Base-by-base conservation (phyloP, 345 rosid species). In the Hirschfeldia incana region DNA sequence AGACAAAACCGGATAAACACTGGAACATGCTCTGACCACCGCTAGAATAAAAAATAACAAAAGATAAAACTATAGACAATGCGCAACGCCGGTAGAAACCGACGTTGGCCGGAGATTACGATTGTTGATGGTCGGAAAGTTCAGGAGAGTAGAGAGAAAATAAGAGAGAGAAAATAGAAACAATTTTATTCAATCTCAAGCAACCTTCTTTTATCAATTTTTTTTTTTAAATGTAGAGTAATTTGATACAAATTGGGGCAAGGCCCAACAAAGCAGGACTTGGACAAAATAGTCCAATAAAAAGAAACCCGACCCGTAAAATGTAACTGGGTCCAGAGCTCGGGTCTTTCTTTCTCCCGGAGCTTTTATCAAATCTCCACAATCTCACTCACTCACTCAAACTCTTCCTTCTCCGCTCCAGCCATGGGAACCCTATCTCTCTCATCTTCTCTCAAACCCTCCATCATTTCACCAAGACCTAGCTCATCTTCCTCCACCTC, bases 361-460 rank as follows among this genome's bases (percentile, higher is more conserved):
- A 37, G 49, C 55, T 65, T 17, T 59, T 2, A 74, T 13, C 75
- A 62, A 74, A 80, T 74, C 76, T 74, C 79, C 67, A 17, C 29
- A 32, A 62, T 61, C 65, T 64, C 74, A 57, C 49, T 76, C 30
- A 29, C 30, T 8, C 70, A 60, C 77, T 51, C 60, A 58, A 21
- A 36, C 21, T n/a, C 44, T 34, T 51, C 53, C 66, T 8, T 66
- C 58, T 70, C 60, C 51, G 42, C 58, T 69, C 74, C 80, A 66
- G 73, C 85, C 79, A 89, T 89, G 90, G 87, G 70, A 51, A 67
- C 79, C 75, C 84, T 87, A 67, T 86, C 90, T 6, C 78, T 83
- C 53, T 84, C 92, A 21, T 83, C 87, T 69, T 26, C 85, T 6
- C 78, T 80, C 33, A 73, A 81, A 51, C 80, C 89, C 8, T 84